A percentile compares a stretch with the other conserved stretches of the same genome.
Evolutionary conservation across 768 basidiomycete genomes (phyloP).

Genomic region (Hygrocybe punicea): DNA sequence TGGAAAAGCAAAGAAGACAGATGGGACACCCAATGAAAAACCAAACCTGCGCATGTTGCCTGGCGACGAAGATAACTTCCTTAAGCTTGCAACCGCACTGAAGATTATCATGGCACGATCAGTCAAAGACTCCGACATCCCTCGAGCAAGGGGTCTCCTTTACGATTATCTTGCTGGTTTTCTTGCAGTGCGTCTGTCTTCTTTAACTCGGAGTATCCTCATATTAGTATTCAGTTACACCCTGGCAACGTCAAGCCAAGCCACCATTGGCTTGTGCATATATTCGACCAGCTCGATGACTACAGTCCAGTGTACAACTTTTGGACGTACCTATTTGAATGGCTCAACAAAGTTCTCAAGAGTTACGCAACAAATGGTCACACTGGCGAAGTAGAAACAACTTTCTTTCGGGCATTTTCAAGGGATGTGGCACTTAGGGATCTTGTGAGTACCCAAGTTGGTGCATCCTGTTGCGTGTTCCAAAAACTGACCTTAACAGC

Average conservation of each 20-base stretch:
- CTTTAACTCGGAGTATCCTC: conserved; percentile 18
- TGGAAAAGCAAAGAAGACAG: too few relatives aligned
- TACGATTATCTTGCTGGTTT: conserved; percentile 7
- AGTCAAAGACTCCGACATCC: conserved; percentile 4
- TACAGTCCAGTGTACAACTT: conserved; percentile 38
- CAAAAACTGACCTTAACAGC: too few relatives aligned
- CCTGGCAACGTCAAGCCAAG: conserved; percentile 31
- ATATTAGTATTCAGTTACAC: too few relatives aligned
- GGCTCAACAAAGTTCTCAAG: conserved; percentile 37
- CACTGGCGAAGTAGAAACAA: conserved; percentile 8
- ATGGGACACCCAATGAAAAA: too few relatives aligned
- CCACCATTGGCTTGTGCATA: conserved; percentile 37
- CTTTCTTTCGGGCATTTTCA: not conserved
- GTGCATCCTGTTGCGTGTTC: too few relatives aligned
- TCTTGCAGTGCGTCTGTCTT: conserved; percentile 3
- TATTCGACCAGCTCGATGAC: conserved; percentile 20
- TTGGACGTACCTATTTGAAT: conserved; percentile 38
- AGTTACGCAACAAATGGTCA: conserved; percentile 34
- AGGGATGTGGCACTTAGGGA: not conserved
- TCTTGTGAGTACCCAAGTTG: not conserved
- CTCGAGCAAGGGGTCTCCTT: conserved; percentile 1
- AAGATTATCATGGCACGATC: conserved; percentile 15
- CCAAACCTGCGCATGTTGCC: too few relatives aligned
- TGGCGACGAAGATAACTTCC: conserved; percentile 16
- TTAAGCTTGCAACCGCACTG: conserved; percentile 16